Evolutionary conservation across 805 yeast genomes (phyloP).

Genomic region (Cyberlindnera xylosilytica): DNA sequence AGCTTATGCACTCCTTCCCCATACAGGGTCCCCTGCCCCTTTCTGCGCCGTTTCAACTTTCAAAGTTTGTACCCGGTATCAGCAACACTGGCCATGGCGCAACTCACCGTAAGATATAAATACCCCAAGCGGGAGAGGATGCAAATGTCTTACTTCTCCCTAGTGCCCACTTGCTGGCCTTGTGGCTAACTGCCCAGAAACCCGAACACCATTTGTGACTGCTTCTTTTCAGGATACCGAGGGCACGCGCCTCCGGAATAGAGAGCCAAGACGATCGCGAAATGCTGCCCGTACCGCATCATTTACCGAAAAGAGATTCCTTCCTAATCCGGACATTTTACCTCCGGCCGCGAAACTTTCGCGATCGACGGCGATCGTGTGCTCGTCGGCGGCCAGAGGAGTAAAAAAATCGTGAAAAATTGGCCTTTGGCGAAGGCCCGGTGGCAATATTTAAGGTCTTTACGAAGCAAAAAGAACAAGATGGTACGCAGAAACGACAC

Average conservation of each 20-base stretch:
- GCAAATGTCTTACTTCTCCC: too few species aligned
- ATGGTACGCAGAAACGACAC: constrained; percentile 8
- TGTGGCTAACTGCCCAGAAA: neutral
- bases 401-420: constrained; percentile 14
- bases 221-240: constrained; percentile 3
- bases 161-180: too few species aligned
- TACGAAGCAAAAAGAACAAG: constrained; percentile 3
- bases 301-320: neutral
- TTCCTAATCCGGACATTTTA: neutral
- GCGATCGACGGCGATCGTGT: too few species aligned
- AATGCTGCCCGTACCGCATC: constrained; percentile 3
- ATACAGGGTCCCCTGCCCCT: neutral
- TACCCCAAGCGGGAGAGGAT: too few species aligned
- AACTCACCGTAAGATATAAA: too few species aligned
- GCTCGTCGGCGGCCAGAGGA: neutral
- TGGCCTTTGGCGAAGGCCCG: constrained; percentile 3
- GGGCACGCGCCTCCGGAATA: constrained; percentile 4
- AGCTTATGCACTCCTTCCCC: neutral
- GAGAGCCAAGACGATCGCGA: constrained; percentile 1
- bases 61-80: too few species aligned
- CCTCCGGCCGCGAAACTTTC: too few species aligned
- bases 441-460: neutral
- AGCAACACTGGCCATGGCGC: too few species aligned
- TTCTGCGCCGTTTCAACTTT: too few species aligned
- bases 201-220: constrained; percentile 15